These are phyloP conservation scores for Cryomyces antarcticus DNA, from an alignment of 495 filamentous ascomycete genomes.

Conservation along the genomic window DNA sequence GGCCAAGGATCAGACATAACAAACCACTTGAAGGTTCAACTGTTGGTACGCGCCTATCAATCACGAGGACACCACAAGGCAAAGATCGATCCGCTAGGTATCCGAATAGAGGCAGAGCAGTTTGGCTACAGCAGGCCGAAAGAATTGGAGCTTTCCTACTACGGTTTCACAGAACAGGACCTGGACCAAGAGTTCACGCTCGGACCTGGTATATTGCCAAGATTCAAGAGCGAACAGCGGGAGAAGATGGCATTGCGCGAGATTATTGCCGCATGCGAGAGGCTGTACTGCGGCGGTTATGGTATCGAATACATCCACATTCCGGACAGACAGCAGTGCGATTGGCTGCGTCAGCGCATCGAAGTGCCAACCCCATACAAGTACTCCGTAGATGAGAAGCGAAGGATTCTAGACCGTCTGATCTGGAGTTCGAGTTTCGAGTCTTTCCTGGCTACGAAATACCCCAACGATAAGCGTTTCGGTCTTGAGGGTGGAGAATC, in stretches of 20 bases:
- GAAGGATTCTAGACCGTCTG: slow-evolving; percentile 84
- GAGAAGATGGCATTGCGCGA: slow-evolving; percentile 94
- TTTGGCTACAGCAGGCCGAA: slow-evolving; percentile 79
- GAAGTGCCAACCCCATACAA: slow-evolving; percentile 88
- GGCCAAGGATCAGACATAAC: slow-evolving; percentile 67
- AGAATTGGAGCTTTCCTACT: slow-evolving; percentile 82
- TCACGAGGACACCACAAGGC: slow-evolving; percentile 96
- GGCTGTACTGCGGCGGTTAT: slow-evolving; percentile 89
- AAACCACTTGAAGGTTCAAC: slow-evolving; percentile 95
- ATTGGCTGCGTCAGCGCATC: slow-evolving; percentile 87
- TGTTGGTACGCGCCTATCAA: slow-evolving; percentile 91
- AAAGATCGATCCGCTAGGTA: slow-evolving; percentile 87
- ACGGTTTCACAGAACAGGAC: slow-evolving; percentile 87
- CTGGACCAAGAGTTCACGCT: slow-evolving; percentile 80
- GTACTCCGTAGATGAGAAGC: slow-evolving; percentile 93
- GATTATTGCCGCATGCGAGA: slow-evolving; percentile 83
- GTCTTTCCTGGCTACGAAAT: slow-evolving; percentile 82
- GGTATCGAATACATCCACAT: slow-evolving; percentile 98
- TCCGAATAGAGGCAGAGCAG: slow-evolving; percentile 64
- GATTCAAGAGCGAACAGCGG: slow-evolving; percentile 68
- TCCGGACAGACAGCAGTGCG: slow-evolving; percentile 88
- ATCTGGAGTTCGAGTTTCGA: slow-evolving; percentile 98
- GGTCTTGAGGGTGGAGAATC: slow-evolving; percentile 93
- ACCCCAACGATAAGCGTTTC: slow-evolving; percentile 98
- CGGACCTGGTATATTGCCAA: slow-evolving; percentile 85